phyloP scores from a whole-genome alignment of 2,329 filamentous ascomycete genomes.

The Mycosphaerelloides madeirae region DNA sequence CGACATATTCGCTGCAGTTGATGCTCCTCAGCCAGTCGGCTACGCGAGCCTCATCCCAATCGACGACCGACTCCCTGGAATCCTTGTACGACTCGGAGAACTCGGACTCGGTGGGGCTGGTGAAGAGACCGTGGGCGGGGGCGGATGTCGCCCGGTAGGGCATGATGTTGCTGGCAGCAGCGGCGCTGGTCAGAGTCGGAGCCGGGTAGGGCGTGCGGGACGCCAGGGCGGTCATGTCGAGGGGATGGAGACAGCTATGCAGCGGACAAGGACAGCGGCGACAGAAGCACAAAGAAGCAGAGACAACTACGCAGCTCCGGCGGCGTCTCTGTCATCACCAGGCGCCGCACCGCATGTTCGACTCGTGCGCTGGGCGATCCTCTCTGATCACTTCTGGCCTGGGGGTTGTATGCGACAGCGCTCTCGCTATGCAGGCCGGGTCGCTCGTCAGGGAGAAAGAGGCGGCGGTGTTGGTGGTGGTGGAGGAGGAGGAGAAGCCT shows the following conservation, averaged over 20 bases:
- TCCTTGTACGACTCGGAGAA: constrained; percentile 72
- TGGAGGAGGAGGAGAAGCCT: no score
- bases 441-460: no score
- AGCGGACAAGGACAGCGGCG: background rate
- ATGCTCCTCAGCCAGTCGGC: constrained; percentile 87
- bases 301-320: no score
- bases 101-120: constrained; percentile 85
- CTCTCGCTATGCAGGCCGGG: no score
- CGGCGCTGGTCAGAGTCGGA: constrained; percentile 31
- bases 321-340: no score
- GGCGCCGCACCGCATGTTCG: no score
- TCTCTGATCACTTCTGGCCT: no score
- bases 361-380: no score
- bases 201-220: constrained; percentile 67
- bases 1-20: constrained; percentile 90
- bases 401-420: no score
- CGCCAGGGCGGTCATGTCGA: constrained; percentile 69
- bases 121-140: constrained; percentile 48
- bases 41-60: constrained; percentile 88
- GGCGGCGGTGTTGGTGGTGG: background rate
- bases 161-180: constrained; percentile 26
- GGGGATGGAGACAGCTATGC: background rate
- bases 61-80: constrained; percentile 35
- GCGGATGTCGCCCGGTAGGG: constrained; percentile 13
- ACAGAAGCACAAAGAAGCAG: background rate